These are phyloP conservation scores for Curvularia spicifera DNA, from an alignment of 2,329 filamentous ascomycete species.

Conservation along the genomic window DNA sequence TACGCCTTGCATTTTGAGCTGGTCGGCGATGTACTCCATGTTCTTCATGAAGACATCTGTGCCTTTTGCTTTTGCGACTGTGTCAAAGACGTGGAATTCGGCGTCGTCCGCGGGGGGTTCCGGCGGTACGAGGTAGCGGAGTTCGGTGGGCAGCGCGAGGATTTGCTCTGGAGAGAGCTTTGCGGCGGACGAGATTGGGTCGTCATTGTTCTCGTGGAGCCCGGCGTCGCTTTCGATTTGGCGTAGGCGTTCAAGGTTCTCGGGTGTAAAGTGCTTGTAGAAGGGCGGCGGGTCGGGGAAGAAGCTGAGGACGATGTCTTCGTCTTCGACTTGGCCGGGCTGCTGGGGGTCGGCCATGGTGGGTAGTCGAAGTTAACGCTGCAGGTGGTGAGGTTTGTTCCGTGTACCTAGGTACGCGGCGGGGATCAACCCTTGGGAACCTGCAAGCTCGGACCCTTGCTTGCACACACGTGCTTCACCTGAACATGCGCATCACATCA, in stretches of 20 bases:
- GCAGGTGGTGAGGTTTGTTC: neutral
- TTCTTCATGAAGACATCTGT: constrained; percentile 35
- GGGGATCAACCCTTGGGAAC: neutral
- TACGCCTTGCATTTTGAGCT: constrained; percentile 50
- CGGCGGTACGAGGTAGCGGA: constrained; percentile 82
- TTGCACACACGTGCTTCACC: constrained; percentile 2
- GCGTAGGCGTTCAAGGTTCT: constrained; percentile 69
- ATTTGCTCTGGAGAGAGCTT: constrained; percentile 36
- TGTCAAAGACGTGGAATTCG: constrained; percentile 75
- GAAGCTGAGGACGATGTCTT: constrained; percentile 46
- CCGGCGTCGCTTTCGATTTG: constrained; percentile 53
- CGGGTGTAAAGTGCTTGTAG: constrained; percentile 83
- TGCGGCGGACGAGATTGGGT: neutral
- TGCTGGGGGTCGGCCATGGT: constrained; percentile 29
- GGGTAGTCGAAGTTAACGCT: neutral
- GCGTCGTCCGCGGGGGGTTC: constrained; percentile 71
- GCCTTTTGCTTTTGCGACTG: constrained; percentile 57
- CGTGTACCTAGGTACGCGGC: neutral
- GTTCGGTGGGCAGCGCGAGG: constrained; percentile 69
- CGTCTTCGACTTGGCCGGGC: constrained; percentile 19
- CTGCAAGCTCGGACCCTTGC: constrained; percentile 8
- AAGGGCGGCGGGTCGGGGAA: constrained; percentile 90
- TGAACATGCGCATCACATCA: neutral
- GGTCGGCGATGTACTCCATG: constrained; percentile 40
- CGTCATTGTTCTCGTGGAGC: constrained; percentile 16